Percentiles rank a stretch among this genome's conserved stretches.
These are phyloP conservation scores for Xylaria scruposa DNA, from an alignment of 495 filamentous ascomycete species.

Conservation along the genomic window DNA sequence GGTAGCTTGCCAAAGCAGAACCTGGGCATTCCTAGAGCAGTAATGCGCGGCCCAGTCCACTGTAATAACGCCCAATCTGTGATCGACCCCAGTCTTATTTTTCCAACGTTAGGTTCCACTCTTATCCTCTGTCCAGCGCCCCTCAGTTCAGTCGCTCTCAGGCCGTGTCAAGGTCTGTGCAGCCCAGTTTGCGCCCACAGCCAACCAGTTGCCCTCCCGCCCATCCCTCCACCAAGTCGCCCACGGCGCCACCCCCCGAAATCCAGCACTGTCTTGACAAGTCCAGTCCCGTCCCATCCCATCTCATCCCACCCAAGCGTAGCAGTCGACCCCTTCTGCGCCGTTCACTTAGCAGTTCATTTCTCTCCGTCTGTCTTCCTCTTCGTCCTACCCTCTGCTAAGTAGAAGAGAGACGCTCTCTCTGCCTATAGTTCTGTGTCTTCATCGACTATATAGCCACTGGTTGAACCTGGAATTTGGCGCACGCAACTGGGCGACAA, in stretches of 20 bases:
- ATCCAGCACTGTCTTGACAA: conserved; percentile 11
- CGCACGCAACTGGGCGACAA: conserved; percentile 6
- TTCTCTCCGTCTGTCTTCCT: conserved; percentile 14
- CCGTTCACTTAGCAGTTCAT: conserved; percentile 14
- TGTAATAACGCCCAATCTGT: conserved; percentile 20
- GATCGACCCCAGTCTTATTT: conserved; percentile 17
- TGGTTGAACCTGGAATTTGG: conserved; percentile 11
- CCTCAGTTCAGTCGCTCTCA: conserved; percentile 4
- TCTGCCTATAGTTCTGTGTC: conserved; percentile 6
- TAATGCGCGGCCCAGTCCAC: neutral
- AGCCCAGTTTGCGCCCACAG: conserved; percentile 13
- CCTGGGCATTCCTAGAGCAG: neutral
- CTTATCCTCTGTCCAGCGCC: conserved; percentile 17
- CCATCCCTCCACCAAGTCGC: conserved; percentile 22
- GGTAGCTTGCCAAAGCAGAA: neutral
- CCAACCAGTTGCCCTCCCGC: conserved; percentile 21
- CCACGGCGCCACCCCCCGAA: conserved; percentile 13
- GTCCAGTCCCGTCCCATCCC: conserved; percentile 24
- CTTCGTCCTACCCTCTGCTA: conserved; percentile 13
- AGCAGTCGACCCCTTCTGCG: conserved; percentile 4
- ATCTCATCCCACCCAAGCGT: conserved; percentile 19
- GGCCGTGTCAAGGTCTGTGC: conserved; percentile 20
- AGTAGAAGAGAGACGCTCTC: conserved; percentile 15
- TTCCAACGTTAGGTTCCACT: conserved; percentile 15
- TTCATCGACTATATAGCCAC: conserved; percentile 14